Evolutionary conservation across 2,329 filamentous ascomycete genomes (phyloP), one percentile per base, ranked within the genome.

Genomic region (Colletotrichum lentis): DNA sequence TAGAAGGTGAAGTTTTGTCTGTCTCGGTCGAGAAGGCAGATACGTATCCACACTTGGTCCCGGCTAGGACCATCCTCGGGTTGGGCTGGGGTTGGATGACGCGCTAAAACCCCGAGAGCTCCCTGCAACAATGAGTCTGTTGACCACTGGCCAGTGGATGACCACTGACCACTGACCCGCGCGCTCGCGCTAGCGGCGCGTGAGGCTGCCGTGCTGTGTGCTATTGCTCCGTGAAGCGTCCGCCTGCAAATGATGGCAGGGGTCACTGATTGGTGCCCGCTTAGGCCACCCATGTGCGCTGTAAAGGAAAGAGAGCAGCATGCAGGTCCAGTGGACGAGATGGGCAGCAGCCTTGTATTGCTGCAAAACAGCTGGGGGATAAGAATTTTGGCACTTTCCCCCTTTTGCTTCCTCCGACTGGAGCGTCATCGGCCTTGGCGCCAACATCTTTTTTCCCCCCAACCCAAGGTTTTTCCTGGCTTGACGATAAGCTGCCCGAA

Each of bases 11-110:
- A 69, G 66, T 69, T 69, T 69, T 69, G 66, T 69, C 39, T 65
- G 66, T 69, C 66, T 69, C 50, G 62, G 66, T 69, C 43, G 55
- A 61, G 60, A 61, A 65, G 56, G 56, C 62, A 44, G 53, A 55
- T 69, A 69, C 66, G 66, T 69, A 69, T 69, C 66, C 66, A 69
- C 66, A 69, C 62, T 54, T 52, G 65, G 66, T 52, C 66, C 66
- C 27, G 50, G 62, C 56, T 61, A 56, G 20, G 52, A 41, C 39
- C 65, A 54, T 18, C 31, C 10, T 35, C 31, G 31, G 31, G 31
- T 35, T 35, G 31, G 62, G 66, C 46, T 66, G 55, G 61, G 66
- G 62, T 60, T 64, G 47, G 37, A 65, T 64, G 65, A 68, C 55
- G 65, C 65, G 65, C 65, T 65, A 68, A 59, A 35, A 64, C 41